phyloP scores from a whole-genome alignment of 495 filamentous ascomycete genomes.

The Penicillium argentinense region DNA sequence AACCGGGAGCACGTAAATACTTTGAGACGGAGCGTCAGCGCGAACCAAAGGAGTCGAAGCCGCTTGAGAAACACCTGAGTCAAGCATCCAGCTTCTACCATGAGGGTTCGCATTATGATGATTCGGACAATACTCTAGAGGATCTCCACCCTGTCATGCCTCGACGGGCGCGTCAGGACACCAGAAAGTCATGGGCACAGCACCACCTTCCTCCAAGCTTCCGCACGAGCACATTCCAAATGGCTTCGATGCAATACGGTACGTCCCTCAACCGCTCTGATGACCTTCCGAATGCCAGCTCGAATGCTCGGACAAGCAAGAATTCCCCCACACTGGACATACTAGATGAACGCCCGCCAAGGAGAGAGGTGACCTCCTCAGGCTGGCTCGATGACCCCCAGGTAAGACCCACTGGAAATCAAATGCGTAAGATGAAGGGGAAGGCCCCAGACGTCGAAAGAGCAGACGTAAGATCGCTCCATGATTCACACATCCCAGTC shows the following conservation, averaged over 20 bases:
- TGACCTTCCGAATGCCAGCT: not conserved
- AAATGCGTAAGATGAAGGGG: not conserved
- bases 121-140: not conserved
- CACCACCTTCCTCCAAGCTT: slow-evolving; percentile 16
- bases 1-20: slow-evolving; percentile 14
- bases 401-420: not conserved
- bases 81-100: not conserved
- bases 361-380: not conserved
- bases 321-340: too few species aligned
- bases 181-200: slow-evolving; percentile 13
- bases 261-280: not conserved
- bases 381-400: not conserved
- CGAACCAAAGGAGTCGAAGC: not conserved
- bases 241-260: not conserved
- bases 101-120: not conserved
- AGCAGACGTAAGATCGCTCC: slow-evolving; percentile 3
- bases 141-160: slow-evolving; percentile 1
- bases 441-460: not conserved
- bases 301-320: not conserved
- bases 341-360: too few species aligned
- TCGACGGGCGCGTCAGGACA: not conserved
- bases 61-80: not conserved
- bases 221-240: slow-evolving; percentile 11
- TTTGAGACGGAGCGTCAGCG: too few species aligned
- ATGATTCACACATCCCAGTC: slow-evolving; percentile 2